These are phyloP conservation scores for Xylaria longipes DNA, from an alignment of 495 filamentous ascomycete genomes.

Conservation along the genomic window DNA sequence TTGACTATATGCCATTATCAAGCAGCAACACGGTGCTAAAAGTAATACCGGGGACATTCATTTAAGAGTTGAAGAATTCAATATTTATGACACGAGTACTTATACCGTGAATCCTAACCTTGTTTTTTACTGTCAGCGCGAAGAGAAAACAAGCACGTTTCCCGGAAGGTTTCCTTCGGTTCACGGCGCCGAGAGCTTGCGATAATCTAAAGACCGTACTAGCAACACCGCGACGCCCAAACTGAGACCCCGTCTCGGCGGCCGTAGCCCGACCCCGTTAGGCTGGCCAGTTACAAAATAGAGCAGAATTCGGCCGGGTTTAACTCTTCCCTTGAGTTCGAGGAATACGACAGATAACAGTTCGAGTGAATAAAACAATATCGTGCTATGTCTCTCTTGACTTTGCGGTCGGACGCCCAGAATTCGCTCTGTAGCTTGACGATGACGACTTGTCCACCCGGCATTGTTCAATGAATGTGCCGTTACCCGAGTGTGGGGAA, in stretches of 20 bases:
- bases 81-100: not conserved
- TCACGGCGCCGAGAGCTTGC: not conserved
- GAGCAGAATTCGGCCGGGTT: not conserved
- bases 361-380: not conserved
- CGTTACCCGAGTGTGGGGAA: slow-evolving; percentile 19
- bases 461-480: not conserved
- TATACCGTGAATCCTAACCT: not conserved
- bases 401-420: not conserved
- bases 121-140: not conserved
- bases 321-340: not conserved
- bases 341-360: not conserved
- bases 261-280: not conserved
- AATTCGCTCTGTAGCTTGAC: not conserved
- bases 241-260: not conserved
- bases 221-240: not conserved
- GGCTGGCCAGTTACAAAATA: not conserved
- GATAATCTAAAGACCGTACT: not conserved
- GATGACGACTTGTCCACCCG: not conserved
- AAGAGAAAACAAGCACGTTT: not conserved
- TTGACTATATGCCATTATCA: no score
- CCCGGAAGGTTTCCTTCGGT: no score
- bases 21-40: not conserved
- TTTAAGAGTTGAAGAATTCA: not conserved
- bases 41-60: not conserved
- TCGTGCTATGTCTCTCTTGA: not conserved